These are phyloP conservation scores for Lactarius evosmus DNA, from an alignment of 768 basidiomycete genomes.

Conservation along the genomic window DNA sequence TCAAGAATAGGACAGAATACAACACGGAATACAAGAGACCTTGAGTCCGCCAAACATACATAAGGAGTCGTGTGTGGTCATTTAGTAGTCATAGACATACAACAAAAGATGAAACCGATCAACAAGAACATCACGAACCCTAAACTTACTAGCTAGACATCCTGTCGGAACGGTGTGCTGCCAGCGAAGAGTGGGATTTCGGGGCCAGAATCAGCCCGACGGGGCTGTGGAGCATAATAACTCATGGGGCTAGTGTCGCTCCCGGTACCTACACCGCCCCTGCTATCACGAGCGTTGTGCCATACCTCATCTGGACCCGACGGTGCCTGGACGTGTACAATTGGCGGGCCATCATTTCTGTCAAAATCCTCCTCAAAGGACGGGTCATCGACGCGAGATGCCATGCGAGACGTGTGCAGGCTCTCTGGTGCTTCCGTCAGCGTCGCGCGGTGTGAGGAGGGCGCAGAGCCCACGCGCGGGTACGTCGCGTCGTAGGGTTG, in stretches of 20 bases:
- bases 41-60: slow-evolving; percentile 1
- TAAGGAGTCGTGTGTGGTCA: background rate
- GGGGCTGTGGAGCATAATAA: slow-evolving; percentile 12
- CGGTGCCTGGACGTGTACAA: background rate
- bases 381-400: slow-evolving; percentile 12
- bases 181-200: slow-evolving; percentile 22
- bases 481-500: background rate
- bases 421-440: slow-evolving; percentile 1
- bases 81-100: slow-evolving; percentile 5
- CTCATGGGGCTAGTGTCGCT: background rate
- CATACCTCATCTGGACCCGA: slow-evolving; percentile 17
- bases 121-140: background rate
- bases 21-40: background rate
- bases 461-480: slow-evolving; percentile 1
- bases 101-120: slow-evolving; percentile 8
- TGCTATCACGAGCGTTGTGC: background rate
- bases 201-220: slow-evolving; percentile 17
- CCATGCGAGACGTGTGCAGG: slow-evolving; percentile 8
- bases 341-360: background rate
- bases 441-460: background rate
- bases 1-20: background rate
- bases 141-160: background rate
- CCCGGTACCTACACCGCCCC: background rate
- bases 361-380: slow-evolving; percentile 3
- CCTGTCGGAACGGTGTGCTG: slow-evolving; percentile 14